phyloP scores from a whole-genome alignment of 108 stramenopile species.

The Cyclotella sp. region DNA sequence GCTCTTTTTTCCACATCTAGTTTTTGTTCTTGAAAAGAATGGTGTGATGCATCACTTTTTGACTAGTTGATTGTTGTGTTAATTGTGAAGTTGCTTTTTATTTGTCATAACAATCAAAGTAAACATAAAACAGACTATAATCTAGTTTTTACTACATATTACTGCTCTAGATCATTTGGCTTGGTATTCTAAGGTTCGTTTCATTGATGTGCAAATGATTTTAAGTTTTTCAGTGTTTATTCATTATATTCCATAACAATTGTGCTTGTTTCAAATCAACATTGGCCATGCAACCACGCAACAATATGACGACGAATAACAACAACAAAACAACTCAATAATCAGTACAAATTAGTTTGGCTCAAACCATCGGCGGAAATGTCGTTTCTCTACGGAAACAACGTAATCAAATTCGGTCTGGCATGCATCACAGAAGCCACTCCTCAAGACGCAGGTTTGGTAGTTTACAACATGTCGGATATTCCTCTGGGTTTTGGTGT shows the following conservation, averaged over 20 bases:
- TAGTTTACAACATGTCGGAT: constrained; percentile 94
- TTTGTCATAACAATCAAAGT: too few species aligned
- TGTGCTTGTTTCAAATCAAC: too few species aligned
- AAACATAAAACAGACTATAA: too few species aligned
- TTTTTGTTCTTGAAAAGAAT: too few species aligned
- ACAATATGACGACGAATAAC: not conserved
- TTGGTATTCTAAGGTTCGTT: constrained; percentile 89
- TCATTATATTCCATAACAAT: too few species aligned
- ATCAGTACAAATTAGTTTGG: constrained; percentile 97
- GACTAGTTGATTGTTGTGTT: too few species aligned
- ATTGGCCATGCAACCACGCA: not conserved
- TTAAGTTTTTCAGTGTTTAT: not conserved
- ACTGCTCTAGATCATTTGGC: constrained; percentile 94
- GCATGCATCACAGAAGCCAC: constrained; percentile 96
- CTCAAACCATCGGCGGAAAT: constrained; percentile 98
- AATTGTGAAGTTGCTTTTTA: too few species aligned
- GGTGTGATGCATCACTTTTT: too few species aligned
- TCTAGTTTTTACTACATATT: constrained; percentile 95
- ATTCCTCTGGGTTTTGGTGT: constrained; percentile 98
- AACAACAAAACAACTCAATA: not conserved
- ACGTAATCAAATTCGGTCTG: constrained; percentile 94
- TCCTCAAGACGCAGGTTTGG: constrained; percentile 97
- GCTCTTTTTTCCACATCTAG: too few species aligned
- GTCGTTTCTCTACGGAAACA: constrained; percentile 98
- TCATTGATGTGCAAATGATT: not conserved